Percentiles rank a stretch among this genome's conserved stretches.
Conservation (phyloP, 2,329 filamentous ascomycete species). For the Aspergillus arachidicola region DNA sequence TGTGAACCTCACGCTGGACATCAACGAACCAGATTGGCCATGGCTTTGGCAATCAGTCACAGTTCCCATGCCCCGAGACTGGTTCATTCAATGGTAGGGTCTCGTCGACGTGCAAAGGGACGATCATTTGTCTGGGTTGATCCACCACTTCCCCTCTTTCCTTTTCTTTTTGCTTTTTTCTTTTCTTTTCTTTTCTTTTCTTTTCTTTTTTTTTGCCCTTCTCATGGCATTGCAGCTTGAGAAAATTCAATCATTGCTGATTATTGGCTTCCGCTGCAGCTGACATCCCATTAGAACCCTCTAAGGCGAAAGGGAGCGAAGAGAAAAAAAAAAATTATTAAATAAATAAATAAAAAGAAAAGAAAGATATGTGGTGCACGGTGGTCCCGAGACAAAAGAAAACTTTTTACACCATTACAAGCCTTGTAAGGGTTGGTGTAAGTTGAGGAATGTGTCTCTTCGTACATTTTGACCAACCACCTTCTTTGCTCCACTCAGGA, state of each 20-base stretch:
- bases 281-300: not conserved
- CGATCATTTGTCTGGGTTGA: not conserved
- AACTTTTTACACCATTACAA: not conserved
- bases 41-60: not conserved
- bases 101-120: not conserved
- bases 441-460: constrained; percentile 11
- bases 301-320: not conserved
- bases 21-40: not conserved
- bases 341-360: too few species aligned
- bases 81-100: not conserved
- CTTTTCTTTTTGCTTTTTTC: not conserved
- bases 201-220: not conserved
- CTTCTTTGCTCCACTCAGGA: constrained; percentile 7
- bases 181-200: not conserved
- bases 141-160: not conserved
- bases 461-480: constrained; percentile 10
- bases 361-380: not conserved
- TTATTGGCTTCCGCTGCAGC: not conserved
- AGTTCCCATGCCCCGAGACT: not conserved
- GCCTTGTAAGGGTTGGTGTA: not conserved
- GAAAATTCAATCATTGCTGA: not conserved
- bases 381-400: not conserved
- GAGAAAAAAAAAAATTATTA: not conserved
- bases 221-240: not conserved
- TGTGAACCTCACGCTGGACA: too few species aligned